phyloP scores from a whole-genome alignment of 352 stramenopile genomes.

The Poterioochromonas sp. region DNA sequence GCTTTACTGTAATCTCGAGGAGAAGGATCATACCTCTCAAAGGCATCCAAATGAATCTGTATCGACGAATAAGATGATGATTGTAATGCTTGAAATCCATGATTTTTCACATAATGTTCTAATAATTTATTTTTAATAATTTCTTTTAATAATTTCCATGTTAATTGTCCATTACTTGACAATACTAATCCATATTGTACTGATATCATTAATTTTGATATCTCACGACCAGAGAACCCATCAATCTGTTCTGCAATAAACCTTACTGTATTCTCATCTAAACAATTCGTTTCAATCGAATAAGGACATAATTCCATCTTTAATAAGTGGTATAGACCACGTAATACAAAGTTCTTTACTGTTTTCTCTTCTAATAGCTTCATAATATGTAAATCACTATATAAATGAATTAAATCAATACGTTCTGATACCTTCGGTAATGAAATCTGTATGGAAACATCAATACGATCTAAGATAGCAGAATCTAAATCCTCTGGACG shows the following conservation, averaged over 20 bases:
- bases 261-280: constrained; percentile 65
- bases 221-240: constrained; percentile 85
- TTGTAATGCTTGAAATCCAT: constrained; percentile 32
- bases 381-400: constrained; percentile 59
- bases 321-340: too few species aligned
- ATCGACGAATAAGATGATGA: too few species aligned
- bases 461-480: constrained; percentile 90
- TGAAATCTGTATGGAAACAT: constrained; percentile 83
- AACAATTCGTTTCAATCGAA: constrained; percentile 46
- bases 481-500: constrained; percentile 91
- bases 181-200: constrained; percentile 73
- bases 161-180: neutral
- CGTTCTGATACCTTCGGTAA: constrained; percentile 52
- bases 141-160: neutral
- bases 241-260: constrained; percentile 66
- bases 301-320: too few species aligned
- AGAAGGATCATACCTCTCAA: too few species aligned
- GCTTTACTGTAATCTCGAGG: too few species aligned
- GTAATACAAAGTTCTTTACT: too few species aligned
- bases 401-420: constrained; percentile 47
- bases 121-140: constrained; percentile 1
- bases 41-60: too few species aligned
- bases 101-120: constrained; percentile 11
- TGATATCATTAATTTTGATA: constrained; percentile 87
- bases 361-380: neutral